phyloP scores from a whole-genome alignment of 768 basidiomycete genomes.

The Stropharia rugosoannulata region DNA sequence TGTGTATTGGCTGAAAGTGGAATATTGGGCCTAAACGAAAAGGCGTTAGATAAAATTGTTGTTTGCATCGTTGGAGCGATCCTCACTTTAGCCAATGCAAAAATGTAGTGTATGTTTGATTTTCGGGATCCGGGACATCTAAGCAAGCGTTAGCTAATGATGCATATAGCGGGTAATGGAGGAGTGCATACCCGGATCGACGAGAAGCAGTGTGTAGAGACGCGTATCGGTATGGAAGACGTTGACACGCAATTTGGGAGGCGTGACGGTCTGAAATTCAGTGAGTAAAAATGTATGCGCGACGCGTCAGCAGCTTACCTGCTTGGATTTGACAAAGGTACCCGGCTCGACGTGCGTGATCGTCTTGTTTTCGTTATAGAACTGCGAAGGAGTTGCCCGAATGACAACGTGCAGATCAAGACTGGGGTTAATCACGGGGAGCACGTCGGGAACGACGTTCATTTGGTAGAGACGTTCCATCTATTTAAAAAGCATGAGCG shows the following conservation, averaged over 20 bases:
- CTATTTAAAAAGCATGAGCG: slow-evolving; percentile 31
- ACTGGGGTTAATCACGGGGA: slow-evolving; percentile 69
- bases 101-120: slow-evolving; percentile 64
- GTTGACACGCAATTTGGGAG: slow-evolving; percentile 67
- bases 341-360: slow-evolving; percentile 67
- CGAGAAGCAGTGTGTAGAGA: slow-evolving; percentile 84
- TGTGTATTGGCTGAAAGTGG: slow-evolving; percentile 61
- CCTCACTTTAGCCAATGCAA: slow-evolving; percentile 87
- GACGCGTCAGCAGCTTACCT: slow-evolving; percentile 41
- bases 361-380: slow-evolving; percentile 30
- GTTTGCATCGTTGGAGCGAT: background rate
- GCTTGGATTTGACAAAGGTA: slow-evolving; percentile 59
- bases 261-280: slow-evolving; percentile 52
- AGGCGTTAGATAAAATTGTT: slow-evolving; percentile 6
- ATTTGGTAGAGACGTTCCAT: slow-evolving; percentile 95
- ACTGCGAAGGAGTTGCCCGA: slow-evolving; percentile 28
- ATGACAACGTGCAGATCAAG: slow-evolving; percentile 71
- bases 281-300: background rate
- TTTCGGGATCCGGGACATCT: slow-evolving; percentile 83
- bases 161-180: background rate
- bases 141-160: slow-evolving; percentile 3
- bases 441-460: slow-evolving; percentile 85
- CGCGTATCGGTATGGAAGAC: slow-evolving; percentile 81
- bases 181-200: slow-evolving; percentile 70
- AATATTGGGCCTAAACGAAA: slow-evolving; percentile 68